A percentile compares a stretch with the other conserved stretches of the same genome.
Conservation (phyloP, 1,284 basidiomycete species). For the Puccinia sorghi region DNA sequence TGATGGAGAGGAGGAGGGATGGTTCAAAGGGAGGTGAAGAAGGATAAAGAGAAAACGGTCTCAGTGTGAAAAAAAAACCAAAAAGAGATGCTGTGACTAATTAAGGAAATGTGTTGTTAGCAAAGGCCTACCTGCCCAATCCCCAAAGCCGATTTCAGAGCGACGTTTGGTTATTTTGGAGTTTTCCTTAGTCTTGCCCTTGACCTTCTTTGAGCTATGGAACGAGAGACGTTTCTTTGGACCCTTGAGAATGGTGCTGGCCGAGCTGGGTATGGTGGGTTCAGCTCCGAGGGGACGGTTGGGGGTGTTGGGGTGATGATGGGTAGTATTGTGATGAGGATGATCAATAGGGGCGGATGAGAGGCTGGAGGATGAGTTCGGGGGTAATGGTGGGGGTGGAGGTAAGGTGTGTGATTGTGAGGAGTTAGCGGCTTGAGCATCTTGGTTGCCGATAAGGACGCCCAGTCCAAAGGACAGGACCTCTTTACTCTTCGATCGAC, state of each 20-base stretch:
- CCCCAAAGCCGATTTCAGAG: conserved; percentile 47
- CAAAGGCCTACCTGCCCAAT: conserved; percentile 44
- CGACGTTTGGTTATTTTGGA: conserved; percentile 30
- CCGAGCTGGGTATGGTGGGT: conserved; percentile 9
- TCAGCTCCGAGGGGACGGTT: not conserved
- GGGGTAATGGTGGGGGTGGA: conserved; percentile 14
- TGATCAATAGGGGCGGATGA: not conserved
- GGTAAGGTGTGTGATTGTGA: not conserved
- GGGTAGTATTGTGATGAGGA: not conserved
- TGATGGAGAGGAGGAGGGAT: not conserved
- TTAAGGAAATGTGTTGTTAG: not conserved
- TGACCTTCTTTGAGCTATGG: conserved; percentile 39
- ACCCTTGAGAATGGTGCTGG: not conserved
- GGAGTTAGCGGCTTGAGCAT: conserved; percentile 1
- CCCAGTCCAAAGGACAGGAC: conserved; percentile 41
- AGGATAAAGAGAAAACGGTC: not conserved
- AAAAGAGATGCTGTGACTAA: not conserved
- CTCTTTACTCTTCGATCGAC: conserved; percentile 47
- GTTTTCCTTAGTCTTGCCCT: conserved; percentile 36
- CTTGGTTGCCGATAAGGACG: conserved; percentile 30
- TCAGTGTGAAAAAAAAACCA: not conserved
- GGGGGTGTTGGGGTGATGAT: not conserved
- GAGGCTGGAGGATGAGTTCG: not conserved
- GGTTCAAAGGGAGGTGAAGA: conserved; percentile 2
- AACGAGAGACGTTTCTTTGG: conserved; percentile 47